These are phyloP conservation scores for Aspergillus aculeatus DNA, from an alignment of 2,329 filamentous ascomycete species.

Conservation along the genomic window DNA sequence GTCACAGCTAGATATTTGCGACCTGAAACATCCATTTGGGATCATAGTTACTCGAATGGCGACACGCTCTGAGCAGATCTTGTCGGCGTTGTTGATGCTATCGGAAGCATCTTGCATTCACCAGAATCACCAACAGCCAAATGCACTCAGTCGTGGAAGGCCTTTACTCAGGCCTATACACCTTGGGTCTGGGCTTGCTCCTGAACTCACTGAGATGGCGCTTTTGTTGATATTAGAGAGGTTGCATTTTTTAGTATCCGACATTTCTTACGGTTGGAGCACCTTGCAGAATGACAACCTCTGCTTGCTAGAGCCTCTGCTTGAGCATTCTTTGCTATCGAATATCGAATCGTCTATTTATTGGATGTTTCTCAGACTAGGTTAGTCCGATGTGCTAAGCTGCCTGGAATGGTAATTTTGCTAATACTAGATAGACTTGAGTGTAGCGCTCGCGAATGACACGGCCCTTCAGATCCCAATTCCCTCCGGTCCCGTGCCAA, in stretches of 20 bases:
- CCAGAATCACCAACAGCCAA: background rate
- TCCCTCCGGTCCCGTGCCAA: conserved; percentile 17
- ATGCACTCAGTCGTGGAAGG: background rate
- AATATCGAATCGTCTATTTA: conserved; percentile 27
- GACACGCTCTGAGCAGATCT: conserved; percentile 18
- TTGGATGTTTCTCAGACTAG: conserved; percentile 30
- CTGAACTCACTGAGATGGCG: conserved; percentile 13
- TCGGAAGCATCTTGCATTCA: conserved; percentile 19
- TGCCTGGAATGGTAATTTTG: background rate
- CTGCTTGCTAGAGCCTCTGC: conserved; percentile 12
- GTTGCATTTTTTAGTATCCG: conserved; percentile 14
- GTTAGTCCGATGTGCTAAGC: conserved; percentile 16
- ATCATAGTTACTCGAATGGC: conserved; percentile 35
- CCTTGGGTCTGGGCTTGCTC: background rate
- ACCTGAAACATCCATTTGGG: conserved; percentile 44
- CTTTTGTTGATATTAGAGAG: conserved; percentile 18
- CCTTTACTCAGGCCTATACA: background rate
- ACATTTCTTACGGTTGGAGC: conserved; percentile 19
- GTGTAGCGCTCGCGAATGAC: conserved; percentile 25
- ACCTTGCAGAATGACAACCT: conserved; percentile 6
- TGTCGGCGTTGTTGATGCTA: conserved; percentile 20
- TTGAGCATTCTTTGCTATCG: conserved; percentile 15
- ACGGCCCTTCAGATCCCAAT: conserved; percentile 17
- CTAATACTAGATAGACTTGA: conserved; percentile 22
- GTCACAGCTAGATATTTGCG: conserved; percentile 45